phyloP scores from a whole-genome alignment of 129 eudicot species.

The Helianthus tuberosus region DNA sequence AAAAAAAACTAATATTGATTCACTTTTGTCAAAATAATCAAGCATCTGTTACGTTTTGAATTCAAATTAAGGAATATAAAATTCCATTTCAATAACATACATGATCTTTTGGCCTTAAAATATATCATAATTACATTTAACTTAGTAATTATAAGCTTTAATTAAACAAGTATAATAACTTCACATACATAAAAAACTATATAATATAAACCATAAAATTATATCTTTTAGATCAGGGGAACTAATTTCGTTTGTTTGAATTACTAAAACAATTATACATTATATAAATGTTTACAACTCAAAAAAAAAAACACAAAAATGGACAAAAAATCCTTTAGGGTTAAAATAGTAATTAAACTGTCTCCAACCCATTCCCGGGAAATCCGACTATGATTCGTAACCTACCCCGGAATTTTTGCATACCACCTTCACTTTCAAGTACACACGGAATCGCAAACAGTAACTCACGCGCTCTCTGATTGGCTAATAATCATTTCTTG shows the following conservation, averaged over 20 bases:
- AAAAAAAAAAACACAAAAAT: neutral
- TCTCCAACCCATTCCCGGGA: slow-evolving; percentile 22
- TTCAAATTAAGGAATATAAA: neutral
- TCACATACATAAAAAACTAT: neutral
- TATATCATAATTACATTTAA: neutral
- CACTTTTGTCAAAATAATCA: neutral
- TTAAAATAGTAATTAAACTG: slow-evolving; percentile 20
- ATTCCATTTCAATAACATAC: neutral
- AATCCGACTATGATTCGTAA: slow-evolving; percentile 38
- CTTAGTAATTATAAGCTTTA: neutral
- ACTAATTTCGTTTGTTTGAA: too few species aligned
- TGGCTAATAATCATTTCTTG: slow-evolving; percentile 18
- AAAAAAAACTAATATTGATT: too few species aligned
- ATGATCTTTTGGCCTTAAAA: too few species aligned
- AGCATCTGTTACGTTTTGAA: slow-evolving; percentile 1
- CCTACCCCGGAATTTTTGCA: slow-evolving; percentile 41
- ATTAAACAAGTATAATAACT: neutral
- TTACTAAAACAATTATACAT: too few species aligned
- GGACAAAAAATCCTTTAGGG: neutral
- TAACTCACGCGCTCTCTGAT: slow-evolving; percentile 28
- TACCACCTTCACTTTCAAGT: slow-evolving; percentile 42
- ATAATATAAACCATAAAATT: neutral
- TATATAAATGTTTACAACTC: too few species aligned
- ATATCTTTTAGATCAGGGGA: too few species aligned
- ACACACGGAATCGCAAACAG: slow-evolving; percentile 40